A percentile compares a stretch with the other conserved stretches of the same genome.
Conservation (phyloP, 2,329 filamentous ascomycete species). For the Fusarium chuoi region DNA sequence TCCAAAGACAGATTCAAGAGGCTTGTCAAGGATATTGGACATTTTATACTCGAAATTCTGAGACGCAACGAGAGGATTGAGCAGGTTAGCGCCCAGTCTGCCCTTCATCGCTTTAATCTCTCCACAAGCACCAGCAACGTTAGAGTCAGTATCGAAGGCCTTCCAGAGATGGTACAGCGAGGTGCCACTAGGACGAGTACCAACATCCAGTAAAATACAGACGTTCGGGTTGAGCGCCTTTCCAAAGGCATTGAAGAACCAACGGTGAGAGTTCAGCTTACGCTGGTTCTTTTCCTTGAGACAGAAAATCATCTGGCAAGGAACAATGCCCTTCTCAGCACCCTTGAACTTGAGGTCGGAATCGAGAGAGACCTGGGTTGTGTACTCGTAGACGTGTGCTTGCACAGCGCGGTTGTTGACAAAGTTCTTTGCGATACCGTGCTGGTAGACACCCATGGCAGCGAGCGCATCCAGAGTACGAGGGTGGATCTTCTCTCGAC, state of each 20-base stretch:
- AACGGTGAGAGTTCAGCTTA: conserved; percentile 97
- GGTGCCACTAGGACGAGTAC: conserved; percentile 87
- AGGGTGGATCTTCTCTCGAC: conserved; percentile 88
- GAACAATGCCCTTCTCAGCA: conserved; percentile 97
- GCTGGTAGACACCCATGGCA: conserved; percentile 97
- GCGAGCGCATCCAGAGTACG: conserved; percentile 93
- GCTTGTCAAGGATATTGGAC: conserved; percentile 98
- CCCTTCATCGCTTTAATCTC: conserved; percentile 99
- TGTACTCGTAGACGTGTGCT: conserved; percentile 98
- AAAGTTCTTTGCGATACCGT: conserved; percentile 97
- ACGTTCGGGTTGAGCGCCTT: conserved; percentile 93
- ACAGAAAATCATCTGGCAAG: conserved; percentile 98
- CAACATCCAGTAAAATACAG: conserved; percentile 95
- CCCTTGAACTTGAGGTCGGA: conserved; percentile 98
- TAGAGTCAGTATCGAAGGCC: conserved; percentile 97
- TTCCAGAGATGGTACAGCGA: conserved; percentile 99
- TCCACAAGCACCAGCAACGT: conserved; percentile 94
- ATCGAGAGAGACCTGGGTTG: conserved; percentile 95
- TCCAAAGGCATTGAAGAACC: conserved; percentile 99
- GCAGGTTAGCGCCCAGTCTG: conserved; percentile 79
- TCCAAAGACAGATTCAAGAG: conserved; percentile 94
- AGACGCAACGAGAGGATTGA: conserved; percentile 94
- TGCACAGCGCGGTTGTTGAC: conserved; percentile 97
- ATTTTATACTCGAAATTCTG: conserved; percentile 99
- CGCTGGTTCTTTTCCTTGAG: conserved; percentile 97